Conservation (phyloP, 2,329 filamentous ascomycete species). For the Nothomitra cinnamomea region DNA sequence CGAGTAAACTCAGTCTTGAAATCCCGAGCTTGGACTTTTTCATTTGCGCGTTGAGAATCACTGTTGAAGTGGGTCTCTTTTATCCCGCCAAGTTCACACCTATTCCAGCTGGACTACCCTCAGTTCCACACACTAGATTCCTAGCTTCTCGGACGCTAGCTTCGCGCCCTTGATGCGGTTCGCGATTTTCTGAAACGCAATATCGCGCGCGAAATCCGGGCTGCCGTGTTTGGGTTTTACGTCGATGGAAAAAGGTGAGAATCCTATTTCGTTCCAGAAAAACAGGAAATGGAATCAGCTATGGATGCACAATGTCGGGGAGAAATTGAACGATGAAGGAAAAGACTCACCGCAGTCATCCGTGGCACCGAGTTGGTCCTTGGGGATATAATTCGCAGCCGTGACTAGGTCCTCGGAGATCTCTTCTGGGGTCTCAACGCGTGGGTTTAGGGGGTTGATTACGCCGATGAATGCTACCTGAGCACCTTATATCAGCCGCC, state of each 20-base stretch:
- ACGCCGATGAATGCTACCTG: constrained; percentile 19
- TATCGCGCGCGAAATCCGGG: constrained; percentile 16
- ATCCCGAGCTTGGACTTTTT: too few species aligned
- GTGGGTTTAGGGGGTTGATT: constrained; percentile 16
- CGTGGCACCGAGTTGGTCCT: constrained; percentile 17
- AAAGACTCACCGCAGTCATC: constrained; percentile 16
- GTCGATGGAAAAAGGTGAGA: constrained; percentile 18
- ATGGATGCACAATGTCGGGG: not conserved
- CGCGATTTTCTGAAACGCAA: constrained; percentile 18
- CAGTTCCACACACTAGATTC: constrained; percentile 14
- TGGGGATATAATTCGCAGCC: constrained; percentile 16
- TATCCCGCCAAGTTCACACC: not conserved
- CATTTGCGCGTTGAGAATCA: too few species aligned
- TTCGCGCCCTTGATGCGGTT: constrained; percentile 16
- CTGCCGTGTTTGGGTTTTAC: constrained; percentile 18
- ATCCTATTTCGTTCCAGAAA: constrained; percentile 4
- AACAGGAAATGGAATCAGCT: not conserved
- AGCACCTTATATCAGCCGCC: too few species aligned
- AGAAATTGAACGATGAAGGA: not conserved
- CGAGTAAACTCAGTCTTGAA: too few species aligned
- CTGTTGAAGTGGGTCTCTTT: too few species aligned
- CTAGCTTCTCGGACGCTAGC: constrained; percentile 16
- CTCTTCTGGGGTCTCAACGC: constrained; percentile 17
- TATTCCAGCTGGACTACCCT: not conserved
- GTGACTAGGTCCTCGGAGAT: constrained; percentile 16